phyloP scores from a whole-genome alignment of 129 eudicot genomes.

The Flaveria robusta region DNA sequence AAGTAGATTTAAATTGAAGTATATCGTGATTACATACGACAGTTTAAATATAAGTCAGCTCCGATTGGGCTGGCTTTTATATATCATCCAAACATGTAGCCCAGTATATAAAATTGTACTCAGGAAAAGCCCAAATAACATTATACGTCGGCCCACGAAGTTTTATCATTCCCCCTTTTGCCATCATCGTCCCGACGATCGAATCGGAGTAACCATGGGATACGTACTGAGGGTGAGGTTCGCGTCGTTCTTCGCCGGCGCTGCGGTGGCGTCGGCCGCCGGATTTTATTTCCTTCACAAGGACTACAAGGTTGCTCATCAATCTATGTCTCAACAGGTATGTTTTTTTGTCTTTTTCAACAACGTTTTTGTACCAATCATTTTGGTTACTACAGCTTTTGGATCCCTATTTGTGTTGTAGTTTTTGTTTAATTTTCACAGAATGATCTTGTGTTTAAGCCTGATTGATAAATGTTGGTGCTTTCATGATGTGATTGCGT shows the following conservation, averaged over 20 bases:
- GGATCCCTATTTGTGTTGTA: background rate
- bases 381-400: background rate
- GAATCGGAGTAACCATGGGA: constrained; percentile 58
- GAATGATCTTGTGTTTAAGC: background rate
- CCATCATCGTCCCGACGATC: constrained; percentile 5
- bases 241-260: constrained; percentile 94
- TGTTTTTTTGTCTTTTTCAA: background rate
- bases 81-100: background rate
- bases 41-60: background rate
- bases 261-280: constrained; percentile 76
- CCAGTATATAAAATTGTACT: background rate
- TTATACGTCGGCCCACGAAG: constrained; percentile 15
- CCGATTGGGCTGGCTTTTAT: background rate
- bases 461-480: constrained; percentile 20
- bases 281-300: constrained; percentile 79
- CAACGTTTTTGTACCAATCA: background rate
- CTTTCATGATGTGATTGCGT: constrained; percentile 7
- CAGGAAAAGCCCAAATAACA: constrained; percentile 3
- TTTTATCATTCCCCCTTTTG: constrained; percentile 1
- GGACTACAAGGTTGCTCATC: constrained; percentile 85
- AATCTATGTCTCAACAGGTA: constrained; percentile 77
- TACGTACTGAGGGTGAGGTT: constrained; percentile 79
- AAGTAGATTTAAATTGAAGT: no score
- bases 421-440: background rate
- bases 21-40: no score